Percentiles rank a stretch among this genome's conserved stretches.
Evolutionary conservation across 1,284 basidiomycete genomes (phyloP).

Genomic region (Mycena sp.): DNA sequence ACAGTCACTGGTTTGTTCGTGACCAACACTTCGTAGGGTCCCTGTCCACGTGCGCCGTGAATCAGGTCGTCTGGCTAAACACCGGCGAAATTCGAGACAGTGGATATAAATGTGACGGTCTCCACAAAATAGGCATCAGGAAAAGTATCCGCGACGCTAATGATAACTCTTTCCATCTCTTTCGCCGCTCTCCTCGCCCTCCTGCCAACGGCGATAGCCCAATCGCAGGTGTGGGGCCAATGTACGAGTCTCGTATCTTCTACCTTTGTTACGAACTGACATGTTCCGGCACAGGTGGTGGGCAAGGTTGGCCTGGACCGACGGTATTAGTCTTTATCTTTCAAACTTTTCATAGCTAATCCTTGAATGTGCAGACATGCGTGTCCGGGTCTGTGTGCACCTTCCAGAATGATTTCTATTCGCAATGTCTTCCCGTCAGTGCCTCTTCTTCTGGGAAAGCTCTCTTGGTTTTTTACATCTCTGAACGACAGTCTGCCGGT

Average conservation of each 20-base stretch:
- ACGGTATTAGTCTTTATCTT: not conserved
- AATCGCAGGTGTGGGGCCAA: not conserved
- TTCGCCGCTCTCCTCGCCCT: not conserved
- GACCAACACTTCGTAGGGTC: not conserved
- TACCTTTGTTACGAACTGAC: not conserved
- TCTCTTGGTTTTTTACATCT: no score
- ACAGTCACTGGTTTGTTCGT: constrained; percentile 2
- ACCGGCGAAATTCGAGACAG: constrained; percentile 3
- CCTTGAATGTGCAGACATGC: not conserved
- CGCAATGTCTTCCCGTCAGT: constrained; percentile 5
- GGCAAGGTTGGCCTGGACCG: constrained; percentile 1
- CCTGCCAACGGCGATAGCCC: not conserved
- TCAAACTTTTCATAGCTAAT: not conserved
- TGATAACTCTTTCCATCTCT: not conserved
- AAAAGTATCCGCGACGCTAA: constrained; percentile 5
- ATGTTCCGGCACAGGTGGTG: constrained; percentile 1
- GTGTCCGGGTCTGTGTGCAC: not conserved
- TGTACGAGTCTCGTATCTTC: not conserved
- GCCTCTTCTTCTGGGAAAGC: not conserved
- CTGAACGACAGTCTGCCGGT: not conserved
- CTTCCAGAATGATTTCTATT: constrained; percentile 1
- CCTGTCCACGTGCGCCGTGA: not conserved
- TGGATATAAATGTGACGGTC: constrained; percentile 1
- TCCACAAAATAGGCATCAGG: no score
- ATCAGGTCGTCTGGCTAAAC: constrained; percentile 8